phyloP scores from a whole-genome alignment of 306 rosid genomes.

The Quillaja saponaria region DNA sequence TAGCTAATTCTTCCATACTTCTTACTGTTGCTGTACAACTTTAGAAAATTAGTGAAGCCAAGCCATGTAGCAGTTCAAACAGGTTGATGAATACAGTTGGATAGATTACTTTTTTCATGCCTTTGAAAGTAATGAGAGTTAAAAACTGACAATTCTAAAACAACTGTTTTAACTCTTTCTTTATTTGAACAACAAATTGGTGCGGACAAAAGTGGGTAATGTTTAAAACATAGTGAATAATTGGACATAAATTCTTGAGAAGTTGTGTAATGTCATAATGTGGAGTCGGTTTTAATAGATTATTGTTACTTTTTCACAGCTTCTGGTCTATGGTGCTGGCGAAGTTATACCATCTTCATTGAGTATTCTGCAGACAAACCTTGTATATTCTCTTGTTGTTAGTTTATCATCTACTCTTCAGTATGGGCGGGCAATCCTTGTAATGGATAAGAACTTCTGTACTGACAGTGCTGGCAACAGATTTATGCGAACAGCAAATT shows the following conservation, averaged over 20 bases:
- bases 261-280: constrained; percentile 8
- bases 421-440: constrained; percentile 69
- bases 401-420: constrained; percentile 55
- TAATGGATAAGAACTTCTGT: constrained; percentile 82
- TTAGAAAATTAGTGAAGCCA: constrained; percentile 1
- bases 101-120: too few species aligned
- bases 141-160: too few species aligned
- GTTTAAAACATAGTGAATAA: neutral
- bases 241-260: neutral
- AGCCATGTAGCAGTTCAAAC: neutral
- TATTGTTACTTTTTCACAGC: constrained; percentile 46
- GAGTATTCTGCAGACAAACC: constrained; percentile 58
- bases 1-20: neutral
- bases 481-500: constrained; percentile 65
- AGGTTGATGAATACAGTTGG: neutral
- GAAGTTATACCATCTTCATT: constrained; percentile 80
- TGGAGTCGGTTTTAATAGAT: constrained; percentile 22
- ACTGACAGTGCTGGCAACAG: constrained; percentile 77
- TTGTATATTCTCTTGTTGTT: constrained; percentile 63
- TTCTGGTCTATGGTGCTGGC: constrained; percentile 90
- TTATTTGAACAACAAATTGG: too few species aligned
- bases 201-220: too few species aligned
- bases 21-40: neutral
- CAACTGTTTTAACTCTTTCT: too few species aligned
- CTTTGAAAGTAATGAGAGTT: too few species aligned